These are phyloP conservation scores for Leishmania turanica DNA, from an alignment of 208 protist genomes.

Conservation along the genomic window DNA sequence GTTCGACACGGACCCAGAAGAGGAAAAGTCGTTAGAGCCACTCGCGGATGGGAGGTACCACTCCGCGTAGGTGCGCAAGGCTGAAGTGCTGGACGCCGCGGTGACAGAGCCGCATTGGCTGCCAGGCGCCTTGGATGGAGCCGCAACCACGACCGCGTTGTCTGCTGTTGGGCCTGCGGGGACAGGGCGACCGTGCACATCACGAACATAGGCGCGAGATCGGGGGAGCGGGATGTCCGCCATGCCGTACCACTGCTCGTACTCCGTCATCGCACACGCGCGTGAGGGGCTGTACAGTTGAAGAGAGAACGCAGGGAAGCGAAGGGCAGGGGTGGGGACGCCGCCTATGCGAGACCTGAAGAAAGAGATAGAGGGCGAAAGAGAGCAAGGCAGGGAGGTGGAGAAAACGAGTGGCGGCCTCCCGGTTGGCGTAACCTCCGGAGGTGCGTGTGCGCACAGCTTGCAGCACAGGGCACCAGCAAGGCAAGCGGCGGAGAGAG, in stretches of 20 bases:
- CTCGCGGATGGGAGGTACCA: conserved; percentile 43
- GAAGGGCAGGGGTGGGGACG: background rate
- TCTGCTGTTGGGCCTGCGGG: background rate
- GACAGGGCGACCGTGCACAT: conserved; percentile 26
- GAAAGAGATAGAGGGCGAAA: background rate
- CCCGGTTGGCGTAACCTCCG: background rate
- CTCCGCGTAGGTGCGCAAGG: conserved; percentile 46
- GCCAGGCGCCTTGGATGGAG: background rate
- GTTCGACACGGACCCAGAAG: background rate
- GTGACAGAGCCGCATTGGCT: conserved; percentile 1
- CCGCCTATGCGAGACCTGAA: background rate
- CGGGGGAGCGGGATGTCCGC: conserved; percentile 34
- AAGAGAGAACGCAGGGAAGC: background rate
- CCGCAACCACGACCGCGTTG: background rate
- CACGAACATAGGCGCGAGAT: conserved; percentile 11
- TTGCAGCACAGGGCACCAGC: no score
- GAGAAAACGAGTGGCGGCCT: background rate
- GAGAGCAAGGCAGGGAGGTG: background rate
- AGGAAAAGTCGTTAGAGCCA: background rate
- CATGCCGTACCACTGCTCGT: conserved; percentile 53
- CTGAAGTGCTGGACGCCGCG: conserved; percentile 2
- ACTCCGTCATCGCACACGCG: conserved; percentile 22
- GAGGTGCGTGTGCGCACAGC: background rate
- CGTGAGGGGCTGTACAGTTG: background rate
- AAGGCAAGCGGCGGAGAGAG: background rate